A percentile compares a stretch with the other conserved stretches of the same genome.
These are phyloP conservation scores for Candida yuanshanica DNA, from an alignment of 805 yeast species.

Conservation along the genomic window DNA sequence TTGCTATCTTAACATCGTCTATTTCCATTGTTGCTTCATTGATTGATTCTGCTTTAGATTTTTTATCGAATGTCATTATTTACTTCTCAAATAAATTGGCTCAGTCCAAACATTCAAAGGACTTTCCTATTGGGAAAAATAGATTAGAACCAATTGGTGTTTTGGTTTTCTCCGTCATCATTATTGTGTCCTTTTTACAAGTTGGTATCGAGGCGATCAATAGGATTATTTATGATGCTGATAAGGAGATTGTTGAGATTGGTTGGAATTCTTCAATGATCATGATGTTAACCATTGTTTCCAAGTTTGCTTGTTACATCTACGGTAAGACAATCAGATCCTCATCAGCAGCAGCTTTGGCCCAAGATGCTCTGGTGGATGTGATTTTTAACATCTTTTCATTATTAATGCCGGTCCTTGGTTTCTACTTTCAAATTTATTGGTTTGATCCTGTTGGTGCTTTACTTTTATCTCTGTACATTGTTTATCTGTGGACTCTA, in stretches of 20 bases:
- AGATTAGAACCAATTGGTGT: constrained; percentile 78
- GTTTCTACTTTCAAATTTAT: constrained; percentile 48
- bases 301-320: constrained; percentile 55
- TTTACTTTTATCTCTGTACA: constrained; percentile 51
- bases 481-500: constrained; percentile 55
- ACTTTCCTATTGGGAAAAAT: constrained; percentile 66
- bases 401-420: constrained; percentile 61
- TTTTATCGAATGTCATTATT: constrained; percentile 69
- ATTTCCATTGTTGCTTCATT: constrained; percentile 74
- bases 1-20: constrained; percentile 60
- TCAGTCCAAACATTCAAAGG: constrained; percentile 38
- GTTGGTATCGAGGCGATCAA: constrained; percentile 61
- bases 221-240: constrained; percentile 33
- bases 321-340: constrained; percentile 59
- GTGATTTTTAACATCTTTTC: constrained; percentile 69
- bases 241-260: constrained; percentile 39
- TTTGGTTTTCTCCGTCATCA: constrained; percentile 63
- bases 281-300: constrained; percentile 57
- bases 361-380: constrained; percentile 80
- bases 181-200: constrained; percentile 65
- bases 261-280: constrained; percentile 47
- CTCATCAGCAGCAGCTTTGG: constrained; percentile 68
- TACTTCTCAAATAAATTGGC: constrained; percentile 52
- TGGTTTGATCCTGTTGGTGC: constrained; percentile 81
- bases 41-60: constrained; percentile 70